These are phyloP conservation scores for Hericium alpestre DNA, from an alignment of 768 basidiomycete species.

Conservation along the genomic window DNA sequence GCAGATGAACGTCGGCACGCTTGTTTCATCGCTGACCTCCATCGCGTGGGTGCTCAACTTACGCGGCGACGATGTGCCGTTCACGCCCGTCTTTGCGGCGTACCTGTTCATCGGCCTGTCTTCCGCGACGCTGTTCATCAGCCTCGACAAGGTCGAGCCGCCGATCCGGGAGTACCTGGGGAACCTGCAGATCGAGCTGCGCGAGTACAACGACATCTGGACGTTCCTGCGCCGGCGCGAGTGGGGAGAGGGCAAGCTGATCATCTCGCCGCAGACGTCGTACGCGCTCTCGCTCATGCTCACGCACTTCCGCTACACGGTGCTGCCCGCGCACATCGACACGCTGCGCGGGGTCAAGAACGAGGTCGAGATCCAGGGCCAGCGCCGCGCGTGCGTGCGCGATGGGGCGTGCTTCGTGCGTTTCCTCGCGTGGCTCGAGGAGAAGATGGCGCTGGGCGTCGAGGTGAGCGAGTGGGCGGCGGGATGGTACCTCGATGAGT, in stretches of 20 bases:
- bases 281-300: slow-evolving; percentile 82
- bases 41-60: slow-evolving; percentile 86
- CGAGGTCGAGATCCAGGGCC: slow-evolving; percentile 69
- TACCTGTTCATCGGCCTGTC: slow-evolving; percentile 69
- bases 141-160: slow-evolving; percentile 48
- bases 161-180: slow-evolving; percentile 51
- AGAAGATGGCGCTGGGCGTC: slow-evolving; percentile 64
- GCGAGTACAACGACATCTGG: slow-evolving; percentile 74
- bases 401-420: slow-evolving; percentile 79
- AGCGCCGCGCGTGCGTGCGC: slow-evolving; percentile 75
- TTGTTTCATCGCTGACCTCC: slow-evolving; percentile 57
- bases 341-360: slow-evolving; percentile 85
- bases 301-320: slow-evolving; percentile 71
- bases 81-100: slow-evolving; percentile 84
- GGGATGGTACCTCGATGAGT: slow-evolving; percentile 71
- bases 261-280: slow-evolving; percentile 65
- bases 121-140: slow-evolving; percentile 66
- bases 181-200: slow-evolving; percentile 42
- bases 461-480: slow-evolving; percentile 91
- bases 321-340: slow-evolving; percentile 61
- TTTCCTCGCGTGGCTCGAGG: slow-evolving; percentile 89
- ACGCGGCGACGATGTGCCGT: slow-evolving; percentile 83
- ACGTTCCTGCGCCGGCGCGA: slow-evolving; percentile 60
- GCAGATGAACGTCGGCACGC: slow-evolving; percentile 57
- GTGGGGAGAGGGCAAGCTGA: slow-evolving; percentile 73